Evolutionary conservation across 1,139 yeast genomes (phyloP).

Genomic region (Lodderomyces pseudojiufengensis): DNA sequence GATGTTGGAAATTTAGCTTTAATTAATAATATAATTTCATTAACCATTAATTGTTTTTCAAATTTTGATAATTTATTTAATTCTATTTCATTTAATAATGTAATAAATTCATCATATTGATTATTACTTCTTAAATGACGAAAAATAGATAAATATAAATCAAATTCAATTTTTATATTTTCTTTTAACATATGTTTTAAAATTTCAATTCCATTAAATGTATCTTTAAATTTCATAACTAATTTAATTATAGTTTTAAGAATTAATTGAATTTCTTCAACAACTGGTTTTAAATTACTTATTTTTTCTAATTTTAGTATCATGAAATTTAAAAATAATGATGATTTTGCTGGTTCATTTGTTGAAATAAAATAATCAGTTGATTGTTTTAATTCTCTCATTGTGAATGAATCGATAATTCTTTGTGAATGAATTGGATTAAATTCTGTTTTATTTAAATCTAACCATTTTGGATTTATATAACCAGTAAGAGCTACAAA

Average conservation of each 20-base stretch:
- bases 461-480: conserved; percentile 36
- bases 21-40: conserved; percentile 34
- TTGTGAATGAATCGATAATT: conserved; percentile 30
- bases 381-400: conserved; percentile 25
- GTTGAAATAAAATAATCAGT: conserved; percentile 22
- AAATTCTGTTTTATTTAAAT: conserved; percentile 20
- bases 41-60: conserved; percentile 16
- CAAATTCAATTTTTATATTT: conserved; percentile 24
- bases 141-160: conserved; percentile 26
- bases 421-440: conserved; percentile 19
- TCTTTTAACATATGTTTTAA: conserved; percentile 32
- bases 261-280: conserved; percentile 25
- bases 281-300: conserved; percentile 14
- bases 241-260: conserved; percentile 28
- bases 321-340: conserved; percentile 32
- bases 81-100: conserved; percentile 31
- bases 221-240: conserved; percentile 38
- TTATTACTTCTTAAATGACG: conserved; percentile 26
- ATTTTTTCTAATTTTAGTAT: conserved; percentile 34
- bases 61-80: conserved; percentile 17
- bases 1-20: conserved; percentile 26
- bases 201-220: conserved; percentile 30
- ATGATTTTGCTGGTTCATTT: conserved; percentile 31
- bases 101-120: conserved; percentile 34
- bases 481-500: conserved; percentile 38